Evolutionary conservation across 768 basidiomycete genomes (phyloP), one percentile per base, ranked within the genome.

Genomic region (Amanita exitialis): DNA sequence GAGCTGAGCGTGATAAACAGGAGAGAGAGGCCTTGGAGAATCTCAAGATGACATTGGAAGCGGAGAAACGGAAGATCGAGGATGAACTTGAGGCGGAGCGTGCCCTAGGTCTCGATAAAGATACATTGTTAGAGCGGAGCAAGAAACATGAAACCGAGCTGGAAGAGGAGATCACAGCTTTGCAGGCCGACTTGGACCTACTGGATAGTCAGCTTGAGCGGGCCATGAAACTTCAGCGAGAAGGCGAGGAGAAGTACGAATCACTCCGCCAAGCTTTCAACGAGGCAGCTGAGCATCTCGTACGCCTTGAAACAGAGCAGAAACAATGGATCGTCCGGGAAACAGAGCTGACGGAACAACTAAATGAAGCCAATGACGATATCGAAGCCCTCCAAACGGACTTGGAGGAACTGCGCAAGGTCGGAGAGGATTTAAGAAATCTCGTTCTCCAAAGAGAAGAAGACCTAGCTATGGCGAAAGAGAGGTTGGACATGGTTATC

Each of bases 191-290:
- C 59, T 73, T 95, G 41, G 89, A 93, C 51, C 74, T 80, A 2
- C 72, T 95, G 10, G 90, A 94, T 58, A 84, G 83, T 3, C 91
- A 97, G 59, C 75, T 95, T 7, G 89, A 89, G 51, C 78, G 86
- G 6, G 84, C 87, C 0, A 72, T 92, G 60, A 74, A 78, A 35
- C 71, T 84, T 38, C 86, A 90, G 64, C 88, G 84, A 63, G 81
- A 88, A 57, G 80, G 76, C 38, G 87, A 91, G 53, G 84, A 86
- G 64, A 88, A 87, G 59, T 78, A 88, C 53, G 80, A 82, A 52
- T 72, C 78, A 12, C 70, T 90, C 45, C 75, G 80, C 23, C 69
- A 76, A 44, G 85, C 83, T 13, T 91, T 92, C 61, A 84, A 90
- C 47, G 75, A 90, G 57, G 90, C 91, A 16, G 86, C 89, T 1